Conservation (phyloP, 345 rosid species). For the Ceriops zippeliana region DNA sequence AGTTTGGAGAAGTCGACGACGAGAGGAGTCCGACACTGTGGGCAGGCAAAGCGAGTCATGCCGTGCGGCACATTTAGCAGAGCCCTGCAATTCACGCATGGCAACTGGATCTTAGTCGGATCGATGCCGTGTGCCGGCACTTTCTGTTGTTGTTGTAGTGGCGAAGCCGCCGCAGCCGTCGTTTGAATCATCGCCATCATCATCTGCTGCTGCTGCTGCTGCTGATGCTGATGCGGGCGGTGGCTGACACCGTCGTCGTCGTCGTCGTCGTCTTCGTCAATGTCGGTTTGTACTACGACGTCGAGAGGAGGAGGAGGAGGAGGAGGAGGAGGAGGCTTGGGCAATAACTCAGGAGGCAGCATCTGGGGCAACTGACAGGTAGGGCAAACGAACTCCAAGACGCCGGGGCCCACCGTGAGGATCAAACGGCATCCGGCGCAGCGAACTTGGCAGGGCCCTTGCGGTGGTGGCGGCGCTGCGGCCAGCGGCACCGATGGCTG, state of each 20-base stretch:
- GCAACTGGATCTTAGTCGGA: constrained; percentile 95
- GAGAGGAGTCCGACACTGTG: constrained; percentile 84
- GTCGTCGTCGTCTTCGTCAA: no score
- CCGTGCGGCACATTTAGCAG: constrained; percentile 94
- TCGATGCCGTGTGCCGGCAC: constrained; percentile 93
- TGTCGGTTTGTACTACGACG: no score
- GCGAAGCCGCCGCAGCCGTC: constrained; percentile 18
- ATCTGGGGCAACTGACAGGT: constrained; percentile 84
- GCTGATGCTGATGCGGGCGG: background rate
- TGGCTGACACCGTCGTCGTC: no score
- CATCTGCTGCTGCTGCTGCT: background rate
- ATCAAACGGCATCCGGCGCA: constrained; percentile 93
- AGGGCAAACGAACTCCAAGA: constrained; percentile 79
- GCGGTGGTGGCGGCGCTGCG: constrained; percentile 36
- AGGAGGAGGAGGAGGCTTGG: no score
- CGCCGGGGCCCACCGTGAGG: constrained; percentile 63
- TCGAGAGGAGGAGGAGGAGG: no score
- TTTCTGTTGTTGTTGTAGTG: constrained; percentile 26
- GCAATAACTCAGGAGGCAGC: constrained; percentile 91
- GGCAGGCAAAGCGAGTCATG: constrained; percentile 74
- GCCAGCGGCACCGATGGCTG: constrained; percentile 70
- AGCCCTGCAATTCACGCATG: constrained; percentile 92
- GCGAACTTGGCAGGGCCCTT: constrained; percentile 70
- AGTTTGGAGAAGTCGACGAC: constrained; percentile 71
- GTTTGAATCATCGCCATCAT: constrained; percentile 5